phyloP scores from a whole-genome alignment of 2,329 filamentous ascomycete genomes.

The Hortaea sp. region DNA sequence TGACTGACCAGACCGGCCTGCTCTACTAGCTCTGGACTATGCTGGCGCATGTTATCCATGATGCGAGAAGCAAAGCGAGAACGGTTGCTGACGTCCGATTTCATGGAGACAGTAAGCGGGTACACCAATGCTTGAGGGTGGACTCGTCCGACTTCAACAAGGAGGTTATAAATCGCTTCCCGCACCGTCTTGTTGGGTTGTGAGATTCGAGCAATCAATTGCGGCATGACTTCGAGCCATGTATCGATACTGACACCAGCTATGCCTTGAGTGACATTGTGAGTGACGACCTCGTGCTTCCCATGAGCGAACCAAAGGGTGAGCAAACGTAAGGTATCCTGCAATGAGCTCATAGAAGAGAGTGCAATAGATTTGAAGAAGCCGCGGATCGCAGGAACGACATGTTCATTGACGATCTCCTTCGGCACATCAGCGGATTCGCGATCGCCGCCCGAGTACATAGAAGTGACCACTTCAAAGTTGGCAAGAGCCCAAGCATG shows the following conservation, averaged over 20 bases:
- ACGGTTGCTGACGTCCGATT: slow-evolving; percentile 76
- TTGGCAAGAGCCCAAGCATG: slow-evolving; percentile 97
- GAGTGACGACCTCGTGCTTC: slow-evolving; percentile 76
- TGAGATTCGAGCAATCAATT: slow-evolving; percentile 94
- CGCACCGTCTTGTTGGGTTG: slow-evolving; percentile 85
- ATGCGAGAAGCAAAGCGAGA: slow-evolving; percentile 84
- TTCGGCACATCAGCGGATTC: slow-evolving; percentile 50
- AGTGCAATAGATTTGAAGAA: slow-evolving; percentile 97
- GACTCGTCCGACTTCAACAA: slow-evolving; percentile 84
- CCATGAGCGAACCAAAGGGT: slow-evolving; percentile 97
- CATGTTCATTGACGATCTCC: slow-evolving; percentile 68
- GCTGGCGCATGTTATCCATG: slow-evolving; percentile 96
- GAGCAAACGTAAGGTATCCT: slow-evolving; percentile 84
- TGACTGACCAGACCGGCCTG: slow-evolving; percentile 93
- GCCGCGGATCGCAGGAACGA: slow-evolving; percentile 86
- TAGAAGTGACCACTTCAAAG: slow-evolving; percentile 88
- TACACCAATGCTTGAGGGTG: slow-evolving; percentile 97
- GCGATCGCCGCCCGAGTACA: slow-evolving; percentile 57
- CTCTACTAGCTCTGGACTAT: slow-evolving; percentile 84
- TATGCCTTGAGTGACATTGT: slow-evolving; percentile 81
- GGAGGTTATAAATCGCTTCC: slow-evolving; percentile 79
- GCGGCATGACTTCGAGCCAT: slow-evolving; percentile 96
- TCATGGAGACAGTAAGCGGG: slow-evolving; percentile 94
- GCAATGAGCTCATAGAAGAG: slow-evolving; percentile 82
- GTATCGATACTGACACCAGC: slow-evolving; percentile 89